Base-by-base conservation (phyloP, 1,284 basidiomycete species). In the Caloboletus firmus region DNA sequence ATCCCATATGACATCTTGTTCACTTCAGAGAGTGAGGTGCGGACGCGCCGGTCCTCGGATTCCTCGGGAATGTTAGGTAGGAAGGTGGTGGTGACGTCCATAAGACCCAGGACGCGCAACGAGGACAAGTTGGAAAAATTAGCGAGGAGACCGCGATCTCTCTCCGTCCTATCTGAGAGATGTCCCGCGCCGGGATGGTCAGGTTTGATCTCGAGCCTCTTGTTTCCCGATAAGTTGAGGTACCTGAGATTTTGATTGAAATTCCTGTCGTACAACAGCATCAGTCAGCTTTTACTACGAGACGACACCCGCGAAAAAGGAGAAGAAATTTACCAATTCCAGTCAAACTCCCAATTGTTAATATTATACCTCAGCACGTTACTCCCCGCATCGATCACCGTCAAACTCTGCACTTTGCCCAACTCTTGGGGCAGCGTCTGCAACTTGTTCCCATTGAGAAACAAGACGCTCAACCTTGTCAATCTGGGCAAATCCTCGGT, bases 281-380 rank as follows among this genome's bases (percentile, higher is more conserved):
- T 54, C 52, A 54, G 54, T 48, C 26, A 24, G 35, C 32, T 24
- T 24, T 43, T 58, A 11, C 24, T 5, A 35, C 24, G 56, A 54
- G 26, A n/a, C 8, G 2, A 32, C 5, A 37, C 1, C 17, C 18
- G n/a, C 6, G 30, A 30, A 32, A 20, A 39, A 34, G 3, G 13
- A 28, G 13, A 28, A 10, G 1, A 54, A 40, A 74, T 80, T 51
- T 60, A 95, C 97, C 97, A 99, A 72, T 99, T 99, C 96, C 96
- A 99, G 74, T 99, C 97, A 73, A 96, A 99, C 67, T 96, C 93
- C 89, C 89, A 96, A 68, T 99, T 99, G 65, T 94, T 91, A 62
- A 98, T 95, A 70, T 99, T 99, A 75, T 99, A 99, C 80, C 93
- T 95, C 72, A 99, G 79, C 49, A 87, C 74, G 70, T 99, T 99